Evolutionary conservation across 768 basidiomycete species (phyloP).

Genomic region (Lactifluus piperatus): DNA sequence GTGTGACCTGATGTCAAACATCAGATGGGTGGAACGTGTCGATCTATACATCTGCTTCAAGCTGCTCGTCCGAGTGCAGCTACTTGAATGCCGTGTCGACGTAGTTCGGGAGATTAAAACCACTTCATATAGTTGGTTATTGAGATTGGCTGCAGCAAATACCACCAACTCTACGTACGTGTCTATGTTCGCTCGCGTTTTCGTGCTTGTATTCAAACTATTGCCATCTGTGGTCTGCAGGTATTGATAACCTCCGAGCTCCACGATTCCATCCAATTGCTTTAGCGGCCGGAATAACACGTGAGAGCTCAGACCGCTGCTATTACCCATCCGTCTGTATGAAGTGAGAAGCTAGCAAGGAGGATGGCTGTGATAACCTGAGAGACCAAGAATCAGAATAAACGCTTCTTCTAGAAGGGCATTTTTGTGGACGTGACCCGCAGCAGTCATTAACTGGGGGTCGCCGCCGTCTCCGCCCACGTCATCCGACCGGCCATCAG

Average conservation of each 20-base stretch:
- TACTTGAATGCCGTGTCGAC: slow-evolving; percentile 59
- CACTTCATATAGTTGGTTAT: slow-evolving; percentile 28
- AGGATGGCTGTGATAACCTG: slow-evolving; percentile 39
- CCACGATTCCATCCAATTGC: slow-evolving; percentile 58
- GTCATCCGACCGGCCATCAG: not conserved
- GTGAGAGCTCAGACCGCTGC: slow-evolving; percentile 18
- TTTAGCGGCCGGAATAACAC: slow-evolving; percentile 11
- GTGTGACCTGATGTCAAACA: not conserved
- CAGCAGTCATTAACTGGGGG: not conserved
- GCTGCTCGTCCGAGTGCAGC: slow-evolving; percentile 49
- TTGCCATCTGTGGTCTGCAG: slow-evolving; percentile 26
- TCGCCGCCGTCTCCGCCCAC: not conserved
- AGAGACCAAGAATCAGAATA: slow-evolving; percentile 62
- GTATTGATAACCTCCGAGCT: slow-evolving; percentile 59
- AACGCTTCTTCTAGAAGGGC: slow-evolving; percentile 53
- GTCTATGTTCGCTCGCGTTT: slow-evolving; percentile 41
- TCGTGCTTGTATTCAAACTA: slow-evolving; percentile 23
- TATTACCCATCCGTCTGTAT: slow-evolving; percentile 44
- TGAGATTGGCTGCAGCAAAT: not conserved
- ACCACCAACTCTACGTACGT: slow-evolving; percentile 32
- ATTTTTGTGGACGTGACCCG: slow-evolving; percentile 14
- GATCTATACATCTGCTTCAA: slow-evolving; percentile 48
- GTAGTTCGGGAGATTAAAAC: slow-evolving; percentile 54
- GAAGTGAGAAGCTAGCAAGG: slow-evolving; percentile 48
- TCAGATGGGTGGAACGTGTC: slow-evolving; percentile 29